Conservation (phyloP, 306 rosid species). For the Prosopis cineraria region DNA sequence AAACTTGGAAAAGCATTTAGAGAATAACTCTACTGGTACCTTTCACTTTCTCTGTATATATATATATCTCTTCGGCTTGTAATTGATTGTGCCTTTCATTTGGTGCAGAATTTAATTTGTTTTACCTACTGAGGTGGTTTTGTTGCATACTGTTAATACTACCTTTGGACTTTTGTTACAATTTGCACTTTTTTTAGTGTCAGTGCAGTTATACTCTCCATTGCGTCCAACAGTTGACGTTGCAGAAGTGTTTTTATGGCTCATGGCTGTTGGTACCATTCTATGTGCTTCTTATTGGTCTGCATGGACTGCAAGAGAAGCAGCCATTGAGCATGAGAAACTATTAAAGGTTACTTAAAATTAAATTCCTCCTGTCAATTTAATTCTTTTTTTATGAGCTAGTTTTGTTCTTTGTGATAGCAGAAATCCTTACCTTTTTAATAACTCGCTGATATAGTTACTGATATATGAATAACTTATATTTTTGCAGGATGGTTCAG, state of each 20-base stretch:
- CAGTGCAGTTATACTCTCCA: constrained; percentile 95
- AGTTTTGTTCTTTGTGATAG: constrained; percentile 3
- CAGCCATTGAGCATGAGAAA: constrained; percentile 73
- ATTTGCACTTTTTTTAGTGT: constrained; percentile 51
- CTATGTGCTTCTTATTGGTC: constrained; percentile 93
- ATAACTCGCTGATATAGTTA: constrained; percentile 13
- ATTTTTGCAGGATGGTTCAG: constrained; percentile 75
- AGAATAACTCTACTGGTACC: constrained; percentile 55
- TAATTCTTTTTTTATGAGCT: constrained; percentile 2
- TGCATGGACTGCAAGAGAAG: constrained; percentile 88
- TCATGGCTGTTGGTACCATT: constrained; percentile 96
- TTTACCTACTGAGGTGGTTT: constrained; percentile 26
- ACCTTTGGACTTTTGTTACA: constrained; percentile 29
- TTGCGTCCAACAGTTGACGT: constrained; percentile 80
- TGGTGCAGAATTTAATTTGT: not conserved
- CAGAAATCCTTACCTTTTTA: constrained; percentile 27
- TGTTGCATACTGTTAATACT: constrained; percentile 11
- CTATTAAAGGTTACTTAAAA: constrained; percentile 67
- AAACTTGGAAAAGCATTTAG: constrained; percentile 54
- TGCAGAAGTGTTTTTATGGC: constrained; percentile 97
- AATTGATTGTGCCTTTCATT: constrained; percentile 20
- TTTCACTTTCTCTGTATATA: constrained; percentile 33
- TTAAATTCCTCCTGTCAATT: constrained; percentile 23
- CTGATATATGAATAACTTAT: constrained; percentile 24
- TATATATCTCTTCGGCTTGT: constrained; percentile 23